Conservation (phyloP, 2,329 filamentous ascomycete genomes). For the Botrytis paeoniae region DNA sequence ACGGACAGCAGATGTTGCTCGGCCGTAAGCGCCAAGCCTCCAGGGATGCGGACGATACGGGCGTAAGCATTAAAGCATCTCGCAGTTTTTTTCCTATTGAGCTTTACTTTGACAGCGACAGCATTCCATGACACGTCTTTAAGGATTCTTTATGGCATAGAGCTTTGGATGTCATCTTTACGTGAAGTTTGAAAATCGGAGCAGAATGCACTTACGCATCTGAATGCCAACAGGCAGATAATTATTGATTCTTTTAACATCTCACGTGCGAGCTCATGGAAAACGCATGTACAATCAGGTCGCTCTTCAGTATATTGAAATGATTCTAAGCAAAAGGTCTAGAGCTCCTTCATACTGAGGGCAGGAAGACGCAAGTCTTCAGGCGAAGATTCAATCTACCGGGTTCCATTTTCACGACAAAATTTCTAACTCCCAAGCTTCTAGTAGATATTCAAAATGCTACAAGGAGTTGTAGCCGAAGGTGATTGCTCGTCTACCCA, state of each 20-base stretch:
- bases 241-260: background rate
- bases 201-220: background rate
- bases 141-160: background rate
- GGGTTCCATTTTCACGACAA: too few species aligned
- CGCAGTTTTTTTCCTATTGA: background rate
- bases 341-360: background rate
- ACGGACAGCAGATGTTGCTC: background rate
- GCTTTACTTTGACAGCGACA: background rate
- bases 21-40: background rate
- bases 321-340: background rate
- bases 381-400: too few species aligned
- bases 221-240: background rate
- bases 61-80: background rate
- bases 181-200: background rate
- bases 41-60: background rate
- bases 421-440: background rate
- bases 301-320: background rate
- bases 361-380: background rate
- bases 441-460: background rate
- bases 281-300: background rate
- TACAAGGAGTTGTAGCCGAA: background rate
- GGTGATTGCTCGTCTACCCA: background rate
- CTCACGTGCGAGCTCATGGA: background rate
- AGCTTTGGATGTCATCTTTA: background rate
- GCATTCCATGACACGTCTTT: background rate